Percentiles rank a stretch among this genome's conserved stretches.
These are phyloP conservation scores for Coemansia interrupta DNA, from an alignment of 192 early-diverging fungal species.

Conservation along the genomic window DNA sequence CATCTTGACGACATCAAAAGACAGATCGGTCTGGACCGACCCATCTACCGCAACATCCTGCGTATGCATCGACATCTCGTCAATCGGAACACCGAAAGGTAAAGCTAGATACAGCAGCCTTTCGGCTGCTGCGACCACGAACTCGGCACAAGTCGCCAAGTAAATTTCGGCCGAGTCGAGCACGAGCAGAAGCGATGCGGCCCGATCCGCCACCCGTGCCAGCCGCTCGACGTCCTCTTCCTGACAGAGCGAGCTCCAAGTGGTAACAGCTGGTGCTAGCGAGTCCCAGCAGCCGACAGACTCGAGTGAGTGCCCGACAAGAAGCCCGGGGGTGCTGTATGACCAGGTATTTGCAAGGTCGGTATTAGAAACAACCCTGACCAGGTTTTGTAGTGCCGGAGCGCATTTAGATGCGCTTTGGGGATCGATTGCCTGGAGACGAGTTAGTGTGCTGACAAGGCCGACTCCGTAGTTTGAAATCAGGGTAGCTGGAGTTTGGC, in stretches of 20 bases:
- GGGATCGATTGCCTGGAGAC: neutral
- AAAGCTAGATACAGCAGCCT: slow-evolving; percentile 31
- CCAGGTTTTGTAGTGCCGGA: slow-evolving; percentile 2
- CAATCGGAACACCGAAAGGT: slow-evolving; percentile 8
- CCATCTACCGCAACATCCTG: slow-evolving; percentile 7
- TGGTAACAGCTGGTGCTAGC: slow-evolving; percentile 8
- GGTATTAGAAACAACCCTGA: neutral
- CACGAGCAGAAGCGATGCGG: slow-evolving; percentile 8
- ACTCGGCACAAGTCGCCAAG: slow-evolving; percentile 20
- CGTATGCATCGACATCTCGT: slow-evolving; percentile 5
- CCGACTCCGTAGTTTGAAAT: neutral
- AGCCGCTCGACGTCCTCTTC: slow-evolving; percentile 27
- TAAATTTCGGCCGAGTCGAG: neutral
- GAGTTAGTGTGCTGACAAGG: slow-evolving; percentile 5
- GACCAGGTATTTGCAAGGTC: neutral
- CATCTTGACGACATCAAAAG: slow-evolving; percentile 4
- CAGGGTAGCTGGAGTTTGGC: neutral
- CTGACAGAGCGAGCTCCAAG: slow-evolving; percentile 8
- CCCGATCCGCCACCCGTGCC: slow-evolving; percentile 17
- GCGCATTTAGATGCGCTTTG: neutral
- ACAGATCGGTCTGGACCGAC: slow-evolving; percentile 18
- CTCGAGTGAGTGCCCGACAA: slow-evolving; percentile 25
- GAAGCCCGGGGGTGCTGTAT: slow-evolving; percentile 2
- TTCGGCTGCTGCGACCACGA: slow-evolving; percentile 29
- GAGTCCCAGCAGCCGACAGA: neutral